phyloP scores from a whole-genome alignment of 1,284 basidiomycete genomes.

The Lentinula novae-zelandiae region DNA sequence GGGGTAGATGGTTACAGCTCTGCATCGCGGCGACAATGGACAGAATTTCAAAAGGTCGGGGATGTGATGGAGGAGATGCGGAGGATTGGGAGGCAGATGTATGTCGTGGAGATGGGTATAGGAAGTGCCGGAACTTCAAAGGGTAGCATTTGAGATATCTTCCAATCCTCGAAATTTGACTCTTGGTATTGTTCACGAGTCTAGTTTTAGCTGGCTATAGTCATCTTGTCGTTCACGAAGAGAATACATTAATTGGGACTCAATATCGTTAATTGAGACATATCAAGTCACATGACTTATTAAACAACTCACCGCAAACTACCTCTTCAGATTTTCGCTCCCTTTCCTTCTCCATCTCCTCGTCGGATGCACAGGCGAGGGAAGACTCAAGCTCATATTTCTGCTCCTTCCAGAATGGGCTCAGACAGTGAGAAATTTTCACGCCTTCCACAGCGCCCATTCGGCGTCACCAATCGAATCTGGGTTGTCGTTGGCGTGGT shows the following conservation, averaged over 20 bases:
- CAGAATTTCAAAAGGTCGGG: slow-evolving; percentile 65
- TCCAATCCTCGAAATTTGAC: background rate
- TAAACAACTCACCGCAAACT: background rate
- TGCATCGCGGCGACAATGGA: slow-evolving; percentile 31
- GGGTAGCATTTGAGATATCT: background rate
- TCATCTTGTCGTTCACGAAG: too few species aligned
- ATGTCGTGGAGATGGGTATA: slow-evolving; percentile 64
- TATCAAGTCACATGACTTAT: background rate
- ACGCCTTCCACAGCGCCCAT: slow-evolving; percentile 49
- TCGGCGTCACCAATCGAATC: slow-evolving; percentile 67
- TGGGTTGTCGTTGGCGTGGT: slow-evolving; percentile 64
- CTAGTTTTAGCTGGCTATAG: too few species aligned
- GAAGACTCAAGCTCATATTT: slow-evolving; percentile 52
- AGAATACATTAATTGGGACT: too few species aligned
- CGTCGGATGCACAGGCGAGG: slow-evolving; percentile 56
- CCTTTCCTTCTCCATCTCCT: background rate
- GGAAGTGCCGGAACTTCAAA: slow-evolving; percentile 31
- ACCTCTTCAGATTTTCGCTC: background rate
- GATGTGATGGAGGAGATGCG: slow-evolving; percentile 69
- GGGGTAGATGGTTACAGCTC: background rate
- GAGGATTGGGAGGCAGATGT: slow-evolving; percentile 48
- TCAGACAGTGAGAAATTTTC: slow-evolving; percentile 46
- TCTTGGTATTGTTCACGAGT: too few species aligned
- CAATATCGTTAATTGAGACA: too few species aligned
- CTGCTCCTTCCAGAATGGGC: slow-evolving; percentile 45